Evolutionary conservation across 805 yeast species (phyloP), one percentile per base, ranked within the genome.

Genomic region (Yamadazyma akitaensis): DNA sequence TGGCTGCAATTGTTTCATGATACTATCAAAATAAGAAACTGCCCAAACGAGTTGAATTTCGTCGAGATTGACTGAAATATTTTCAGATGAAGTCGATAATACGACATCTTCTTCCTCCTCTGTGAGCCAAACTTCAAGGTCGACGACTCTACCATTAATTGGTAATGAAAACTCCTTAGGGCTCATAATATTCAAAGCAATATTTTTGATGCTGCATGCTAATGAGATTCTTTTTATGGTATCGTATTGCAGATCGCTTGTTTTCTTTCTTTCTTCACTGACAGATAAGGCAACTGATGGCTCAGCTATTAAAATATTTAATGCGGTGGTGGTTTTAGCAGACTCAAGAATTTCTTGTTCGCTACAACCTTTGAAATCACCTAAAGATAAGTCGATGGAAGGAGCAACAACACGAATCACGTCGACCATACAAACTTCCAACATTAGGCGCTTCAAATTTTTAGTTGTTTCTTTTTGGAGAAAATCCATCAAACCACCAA

Each of bases 391-490:
- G 5, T 67, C 62, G 0, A 80, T 48, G 5, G 57, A 57, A 0
- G 85, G 85, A 3, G 79, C 54, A 1, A 76, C 73, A 7, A 84
- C 46, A 28, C 84, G 66, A 10, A 77, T 12, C 48, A 76, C 81
- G 21, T 59, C 56, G 5, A 73, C 68, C n/a, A 61, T 53, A 1
- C 73, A 64, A 0, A 62, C 51, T 1, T 67, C 63, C 4, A 54
- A 46, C 38, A 75, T 56, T 18, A 65, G 59, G 7, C 42, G 43
- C 21, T 69, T 64, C 21, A 87, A 61, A 8, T 67, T 64, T 30
- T 64, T 61, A 11, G 87, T 70, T 2, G 85, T 77, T 9, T 79
- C 78, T 14, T 79, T 61, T 49, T 91, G 95, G 13, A 89, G 63
- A 14, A 61, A 60, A 60, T 91, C 97, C 54, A 90, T 65, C 5